phyloP scores from a whole-genome alignment of 805 yeast species.

The Tetrapisispora namnaoensis region DNA sequence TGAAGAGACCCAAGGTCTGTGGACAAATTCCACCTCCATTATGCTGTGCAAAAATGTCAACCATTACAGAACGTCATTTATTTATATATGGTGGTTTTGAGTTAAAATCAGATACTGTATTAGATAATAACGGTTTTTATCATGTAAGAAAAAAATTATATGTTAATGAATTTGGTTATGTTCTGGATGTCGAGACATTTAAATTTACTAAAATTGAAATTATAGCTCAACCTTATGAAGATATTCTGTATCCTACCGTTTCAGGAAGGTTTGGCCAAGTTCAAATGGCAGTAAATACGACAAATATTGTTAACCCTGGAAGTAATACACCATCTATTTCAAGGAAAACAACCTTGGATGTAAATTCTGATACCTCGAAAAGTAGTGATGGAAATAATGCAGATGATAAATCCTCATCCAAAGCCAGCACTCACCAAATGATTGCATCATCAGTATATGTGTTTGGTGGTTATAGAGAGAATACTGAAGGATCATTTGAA shows the following conservation, averaged over 20 bases:
- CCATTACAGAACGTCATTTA: constrained; percentile 46
- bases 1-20: constrained; percentile 25
- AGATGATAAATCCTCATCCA: constrained; percentile 1
- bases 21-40: constrained; percentile 47
- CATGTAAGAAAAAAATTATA: constrained; percentile 34
- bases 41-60: constrained; percentile 38
- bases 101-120: constrained; percentile 26
- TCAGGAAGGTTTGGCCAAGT: constrained; percentile 35
- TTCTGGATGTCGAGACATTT: constrained; percentile 44
- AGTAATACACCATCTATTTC: not conserved
- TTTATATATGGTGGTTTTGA: constrained; percentile 67
- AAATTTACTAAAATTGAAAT: constrained; percentile 40
- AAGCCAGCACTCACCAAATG: not conserved
- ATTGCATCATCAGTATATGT: constrained; percentile 23
- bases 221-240: constrained; percentile 27
- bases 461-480: constrained; percentile 41
- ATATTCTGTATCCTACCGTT: constrained; percentile 25
- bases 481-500: constrained; percentile 20
- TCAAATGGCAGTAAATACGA: constrained; percentile 10
- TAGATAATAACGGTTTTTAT: constrained; percentile 28
- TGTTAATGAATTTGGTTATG: constrained; percentile 45
- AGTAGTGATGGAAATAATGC: not conserved
- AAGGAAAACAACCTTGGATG: not conserved
- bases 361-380: not conserved
- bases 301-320: not conserved